Base-by-base conservation (phyloP, 2,329 filamentous ascomycete species). In the Hyphodiscus sp. region DNA sequence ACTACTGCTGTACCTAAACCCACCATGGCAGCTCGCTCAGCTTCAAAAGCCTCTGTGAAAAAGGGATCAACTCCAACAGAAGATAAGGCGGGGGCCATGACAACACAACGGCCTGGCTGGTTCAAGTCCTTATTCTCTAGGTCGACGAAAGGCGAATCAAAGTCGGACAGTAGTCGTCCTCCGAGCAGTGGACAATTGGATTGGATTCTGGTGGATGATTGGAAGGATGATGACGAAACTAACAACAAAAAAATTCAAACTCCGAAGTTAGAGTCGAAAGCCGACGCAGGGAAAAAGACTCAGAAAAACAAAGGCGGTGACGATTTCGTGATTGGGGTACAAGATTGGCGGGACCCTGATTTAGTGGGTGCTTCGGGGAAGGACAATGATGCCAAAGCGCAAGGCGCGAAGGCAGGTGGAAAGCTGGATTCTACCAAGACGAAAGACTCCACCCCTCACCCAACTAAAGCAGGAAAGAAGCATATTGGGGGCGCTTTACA, bases 341-440 rank as follows among this genome's bases (percentile, higher is more conserved):
- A 94, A 60, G 89, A 94, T 66, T 92, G 89, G 89, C 80, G 88
- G 60, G 89, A 94, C 67, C 86, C 87, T 6, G 87, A 90, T 66
- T 72, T 90, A 18, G 74, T 89, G 20, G 76, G 56, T n/a, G 47
- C 60, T 5, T 43, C 57, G 15, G 60, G 58, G 15, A 50, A 49
- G 41, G 65, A 65, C 41, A 61, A 64, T 48, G 58, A 30, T 57
- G 48, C 20, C 55, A 66, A 58, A 47, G 52, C 19, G 48, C 16
- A 51, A 13, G 62, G 59, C 38, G 52, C 51, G 11, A 61, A 66
- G 18, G 55, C 61, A 20, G 61, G 56, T 19, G 64, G 60, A 29
- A 69, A 66, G 53, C 53, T 56, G 26, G 65, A 65, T 54, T 62
- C 63, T 18, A 51, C 51, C 38, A 60, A 57, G 45, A 42, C 53